Conservation (phyloP, 371 early-diverging fungal genomes). For the Actinomortierella ambigua region DNA sequence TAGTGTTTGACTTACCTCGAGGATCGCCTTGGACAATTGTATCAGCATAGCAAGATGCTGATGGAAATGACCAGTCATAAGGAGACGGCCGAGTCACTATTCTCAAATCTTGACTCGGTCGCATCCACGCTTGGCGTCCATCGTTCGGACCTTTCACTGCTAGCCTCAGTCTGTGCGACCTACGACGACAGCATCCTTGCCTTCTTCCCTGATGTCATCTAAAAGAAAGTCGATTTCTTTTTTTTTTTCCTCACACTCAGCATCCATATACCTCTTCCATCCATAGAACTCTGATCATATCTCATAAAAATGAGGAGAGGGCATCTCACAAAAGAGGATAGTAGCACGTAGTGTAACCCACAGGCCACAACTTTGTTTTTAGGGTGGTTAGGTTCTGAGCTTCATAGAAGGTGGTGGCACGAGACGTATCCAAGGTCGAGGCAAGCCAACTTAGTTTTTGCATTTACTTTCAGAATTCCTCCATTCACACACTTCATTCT, state of each 20-base stretch:
- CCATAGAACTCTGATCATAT: too few relatives aligned
- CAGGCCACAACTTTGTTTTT: too few relatives aligned
- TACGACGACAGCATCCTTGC: constrained; percentile 24
- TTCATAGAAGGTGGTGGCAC: too few relatives aligned
- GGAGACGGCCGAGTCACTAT: constrained; percentile 7
- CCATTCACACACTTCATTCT: too few relatives aligned
- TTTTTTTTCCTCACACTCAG: constrained; percentile 3
- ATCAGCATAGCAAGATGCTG: constrained; percentile 32
- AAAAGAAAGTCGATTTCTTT: neutral
- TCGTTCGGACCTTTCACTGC: constrained; percentile 34
- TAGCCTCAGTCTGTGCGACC: constrained; percentile 29
- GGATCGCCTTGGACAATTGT: constrained; percentile 30
- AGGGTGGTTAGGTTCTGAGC: too few relatives aligned
- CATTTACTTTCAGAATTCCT: too few relatives aligned
- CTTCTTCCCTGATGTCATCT: neutral
- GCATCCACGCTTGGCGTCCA: constrained; percentile 38
- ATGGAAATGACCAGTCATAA: constrained; percentile 18
- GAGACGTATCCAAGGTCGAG: too few relatives aligned
- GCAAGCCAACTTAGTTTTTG: too few relatives aligned
- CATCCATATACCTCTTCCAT: too few relatives aligned
- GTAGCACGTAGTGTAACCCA: too few relatives aligned
- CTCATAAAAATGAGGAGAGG: too few relatives aligned
- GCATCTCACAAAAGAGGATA: too few relatives aligned
- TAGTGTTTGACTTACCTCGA: constrained; percentile 40
- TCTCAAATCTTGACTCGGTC: constrained; percentile 25